Base-by-base conservation (phyloP, 2,329 filamentous ascomycete species). In the Pseudogymnoascus sp. region DNA sequence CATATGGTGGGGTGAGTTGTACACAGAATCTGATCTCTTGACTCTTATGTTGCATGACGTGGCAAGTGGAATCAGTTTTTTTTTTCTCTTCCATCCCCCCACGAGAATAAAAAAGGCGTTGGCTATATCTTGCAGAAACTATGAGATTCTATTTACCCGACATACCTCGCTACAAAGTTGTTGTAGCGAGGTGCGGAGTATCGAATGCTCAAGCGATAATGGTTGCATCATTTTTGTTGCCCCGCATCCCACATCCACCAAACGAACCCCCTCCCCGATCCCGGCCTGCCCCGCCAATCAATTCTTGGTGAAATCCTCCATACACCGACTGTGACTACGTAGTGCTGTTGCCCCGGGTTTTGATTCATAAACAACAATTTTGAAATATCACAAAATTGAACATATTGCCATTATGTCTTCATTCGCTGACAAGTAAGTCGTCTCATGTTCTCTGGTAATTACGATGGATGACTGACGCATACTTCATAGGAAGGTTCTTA, bases 401-500 rank as follows among this genome's bases (percentile, higher is more conserved):
- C 10, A 53, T 33, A 56, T 10, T 56, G 50, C 17, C 26, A 56
- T 56, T 17, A 56, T 56, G 50, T 56, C 50, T 56, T 56, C 50
- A 13, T 56, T 19, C 50, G 17, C 50, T 56, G 50, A 56, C 10
- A 56, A 56, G 50, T 56, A 56, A 56, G 50, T 17, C 17, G 50
- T 19, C 29, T 56, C 50, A 56, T 33, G 19, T 33, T 13, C 26
- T 19, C 10, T 56, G 17, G 29, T 19, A 21, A 56, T 56, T 19
- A 56, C 29, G 9, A 56, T 56, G 29, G 26, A 33, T 33, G 17
- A 33, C 50, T 56, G 50, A 56, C 17, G 29, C 17, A 33, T 56
- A 33, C 29, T 19, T 56, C 5, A 17, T 53, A 70, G 70, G 66
- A 72, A 69, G 67, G 80, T 81, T 62, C 75, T 82, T 60, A 77